Conservation (phyloP, 2,329 filamentous ascomycete species). For the Tolypocladium endophyticum region DNA sequence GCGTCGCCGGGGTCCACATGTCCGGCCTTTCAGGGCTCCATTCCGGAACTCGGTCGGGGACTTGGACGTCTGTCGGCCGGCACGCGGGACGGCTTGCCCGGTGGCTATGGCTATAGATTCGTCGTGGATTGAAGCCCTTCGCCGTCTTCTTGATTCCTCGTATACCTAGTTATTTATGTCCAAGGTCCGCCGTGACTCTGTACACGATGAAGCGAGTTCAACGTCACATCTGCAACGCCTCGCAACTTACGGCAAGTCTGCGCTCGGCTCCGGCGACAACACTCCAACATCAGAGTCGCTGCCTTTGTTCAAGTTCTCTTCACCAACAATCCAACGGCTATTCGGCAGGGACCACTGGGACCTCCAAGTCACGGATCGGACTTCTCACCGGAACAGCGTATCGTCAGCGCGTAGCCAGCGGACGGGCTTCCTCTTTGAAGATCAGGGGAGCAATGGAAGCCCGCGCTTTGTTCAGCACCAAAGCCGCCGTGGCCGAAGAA, state of each 20-base stretch:
- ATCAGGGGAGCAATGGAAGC: no score
- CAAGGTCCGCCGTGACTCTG: neutral
- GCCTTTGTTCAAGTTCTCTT: neutral
- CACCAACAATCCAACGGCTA: neutral
- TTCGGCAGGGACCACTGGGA: no score
- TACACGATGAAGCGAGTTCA: neutral
- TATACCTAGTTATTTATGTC: neutral
- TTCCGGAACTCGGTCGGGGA: neutral
- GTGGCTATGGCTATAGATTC: neutral
- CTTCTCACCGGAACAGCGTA: neutral
- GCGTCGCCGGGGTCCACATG: neutral
- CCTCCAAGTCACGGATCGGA: neutral
- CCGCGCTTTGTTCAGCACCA: neutral
- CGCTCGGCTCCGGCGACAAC: neutral
- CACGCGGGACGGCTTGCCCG: neutral
- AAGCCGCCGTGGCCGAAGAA: conserved; percentile 6
- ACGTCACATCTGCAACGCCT: neutral
- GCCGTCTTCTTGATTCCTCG: neutral
- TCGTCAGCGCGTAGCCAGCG: neutral
- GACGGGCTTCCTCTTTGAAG: neutral
- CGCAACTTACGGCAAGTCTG: neutral
- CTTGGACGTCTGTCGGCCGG: neutral
- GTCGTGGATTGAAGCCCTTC: neutral
- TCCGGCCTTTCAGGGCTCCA: neutral
- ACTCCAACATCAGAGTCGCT: neutral